These are phyloP conservation scores for Linnemannia exigua DNA, from an alignment of 192 early-diverging fungal species.

Conservation along the genomic window DNA sequence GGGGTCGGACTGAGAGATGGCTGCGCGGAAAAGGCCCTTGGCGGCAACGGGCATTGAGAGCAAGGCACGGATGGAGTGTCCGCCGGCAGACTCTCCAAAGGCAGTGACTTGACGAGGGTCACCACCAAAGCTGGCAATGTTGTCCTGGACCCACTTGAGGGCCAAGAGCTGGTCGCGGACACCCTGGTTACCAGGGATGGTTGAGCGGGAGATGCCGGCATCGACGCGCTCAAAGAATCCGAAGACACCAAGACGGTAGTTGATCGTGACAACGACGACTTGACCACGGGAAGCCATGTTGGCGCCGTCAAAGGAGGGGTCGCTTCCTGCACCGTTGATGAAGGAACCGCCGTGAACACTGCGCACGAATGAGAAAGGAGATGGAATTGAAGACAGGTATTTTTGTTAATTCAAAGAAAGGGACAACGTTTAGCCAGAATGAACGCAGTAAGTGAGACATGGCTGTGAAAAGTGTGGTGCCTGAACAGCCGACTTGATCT, in stretches of 20 bases:
- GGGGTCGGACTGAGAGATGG: slow-evolving; percentile 28
- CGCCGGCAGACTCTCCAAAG: slow-evolving; percentile 31
- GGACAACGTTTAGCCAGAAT: not conserved
- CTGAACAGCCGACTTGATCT: no score
- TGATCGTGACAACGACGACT: slow-evolving; percentile 22
- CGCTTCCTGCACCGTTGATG: slow-evolving; percentile 21
- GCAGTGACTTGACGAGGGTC: slow-evolving; percentile 15
- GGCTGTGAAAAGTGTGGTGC: no score
- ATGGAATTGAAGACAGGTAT: not conserved
- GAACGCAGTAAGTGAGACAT: no score
- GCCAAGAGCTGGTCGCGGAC: slow-evolving; percentile 29
- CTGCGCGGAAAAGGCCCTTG: slow-evolving; percentile 28
- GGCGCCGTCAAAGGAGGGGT: slow-evolving; percentile 26
- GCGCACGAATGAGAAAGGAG: not conserved
- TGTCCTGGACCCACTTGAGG: slow-evolving; percentile 23
- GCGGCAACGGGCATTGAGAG: slow-evolving; percentile 20
- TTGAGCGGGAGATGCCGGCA: slow-evolving; percentile 21
- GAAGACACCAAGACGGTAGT: slow-evolving; percentile 35
- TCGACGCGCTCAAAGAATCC: slow-evolving; percentile 35
- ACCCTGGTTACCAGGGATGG: slow-evolving; percentile 30
- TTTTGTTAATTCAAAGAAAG: not conserved
- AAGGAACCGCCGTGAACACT: slow-evolving; percentile 31
- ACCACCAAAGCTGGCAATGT: slow-evolving; percentile 26
- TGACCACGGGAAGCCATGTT: slow-evolving; percentile 27
- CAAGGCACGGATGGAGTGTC: slow-evolving; percentile 24